Evolutionary conservation across 1,284 basidiomycete genomes (phyloP).

Genomic region (Ganoderma lucidum): DNA sequence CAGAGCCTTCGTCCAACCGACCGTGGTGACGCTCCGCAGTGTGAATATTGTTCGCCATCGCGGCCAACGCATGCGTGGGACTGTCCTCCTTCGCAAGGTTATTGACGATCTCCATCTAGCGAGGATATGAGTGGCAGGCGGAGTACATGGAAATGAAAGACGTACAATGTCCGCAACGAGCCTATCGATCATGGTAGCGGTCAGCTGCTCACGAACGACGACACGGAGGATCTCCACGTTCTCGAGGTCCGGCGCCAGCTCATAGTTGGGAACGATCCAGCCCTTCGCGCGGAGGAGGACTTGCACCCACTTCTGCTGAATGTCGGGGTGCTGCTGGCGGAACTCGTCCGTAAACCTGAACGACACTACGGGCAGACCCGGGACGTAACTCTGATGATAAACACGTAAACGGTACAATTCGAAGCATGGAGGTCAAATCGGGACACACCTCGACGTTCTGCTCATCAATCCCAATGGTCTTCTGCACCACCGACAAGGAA

Average conservation of each 20-base stretch:
- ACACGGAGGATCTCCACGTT: slow-evolving; percentile 85
- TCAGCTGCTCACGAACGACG: slow-evolving; percentile 82
- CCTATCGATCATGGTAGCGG: slow-evolving; percentile 69
- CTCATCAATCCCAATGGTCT: slow-evolving; percentile 51
- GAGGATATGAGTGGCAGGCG: slow-evolving; percentile 4
- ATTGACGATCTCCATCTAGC: slow-evolving; percentile 68
- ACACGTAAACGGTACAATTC: slow-evolving; percentile 14
- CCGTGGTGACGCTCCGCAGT: slow-evolving; percentile 49
- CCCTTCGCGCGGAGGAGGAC: slow-evolving; percentile 78
- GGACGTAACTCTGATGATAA: slow-evolving; percentile 63
- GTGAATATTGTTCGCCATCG: slow-evolving; percentile 42
- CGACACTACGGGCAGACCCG: slow-evolving; percentile 90
- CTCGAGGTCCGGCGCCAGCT: slow-evolving; percentile 76
- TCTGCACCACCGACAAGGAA: slow-evolving; percentile 47
- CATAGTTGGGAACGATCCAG: slow-evolving; percentile 92
- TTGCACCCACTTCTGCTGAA: slow-evolving; percentile 93
- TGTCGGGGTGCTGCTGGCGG: slow-evolving; percentile 70
- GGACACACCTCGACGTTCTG: slow-evolving; percentile 61
- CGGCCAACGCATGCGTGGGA: slow-evolving; percentile 59
- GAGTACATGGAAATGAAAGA: slow-evolving; percentile 14
- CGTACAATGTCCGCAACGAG: slow-evolving; percentile 70
- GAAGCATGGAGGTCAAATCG: too few species aligned
- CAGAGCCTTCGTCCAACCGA: slow-evolving; percentile 52
- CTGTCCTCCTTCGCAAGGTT: slow-evolving; percentile 54
- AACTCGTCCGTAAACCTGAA: slow-evolving; percentile 91